A percentile compares a stretch with the other conserved stretches of the same genome.
Evolutionary conservation across 345 rosid species (phyloP).

Genomic region (Bruguiera gymnorhiza): DNA sequence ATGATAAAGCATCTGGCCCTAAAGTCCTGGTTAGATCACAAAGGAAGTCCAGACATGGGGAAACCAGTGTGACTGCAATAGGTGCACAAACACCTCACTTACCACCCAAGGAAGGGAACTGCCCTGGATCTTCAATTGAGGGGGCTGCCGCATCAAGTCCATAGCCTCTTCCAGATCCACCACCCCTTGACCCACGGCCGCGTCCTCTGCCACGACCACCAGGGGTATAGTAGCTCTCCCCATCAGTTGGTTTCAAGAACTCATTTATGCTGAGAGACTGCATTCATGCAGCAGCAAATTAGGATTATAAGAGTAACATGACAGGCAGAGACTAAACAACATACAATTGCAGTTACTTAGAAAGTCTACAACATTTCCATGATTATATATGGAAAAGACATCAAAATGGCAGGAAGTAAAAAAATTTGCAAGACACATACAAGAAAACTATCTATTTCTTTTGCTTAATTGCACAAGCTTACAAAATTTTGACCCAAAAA

Average conservation of each 20-base stretch:
- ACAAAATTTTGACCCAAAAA: too few species aligned
- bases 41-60: constrained; percentile 17
- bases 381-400: too few species aligned
- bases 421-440: too few species aligned
- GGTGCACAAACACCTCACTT: constrained; percentile 44
- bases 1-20: constrained; percentile 16
- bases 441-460: too few species aligned
- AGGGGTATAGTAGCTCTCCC: constrained; percentile 49
- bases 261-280: constrained; percentile 89
- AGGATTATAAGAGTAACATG: too few species aligned
- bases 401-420: too few species aligned
- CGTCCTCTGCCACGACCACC: constrained; percentile 69
- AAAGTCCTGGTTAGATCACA: constrained; percentile 19
- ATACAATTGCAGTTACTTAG: too few species aligned
- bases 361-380: too few species aligned
- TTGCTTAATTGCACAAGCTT: too few species aligned
- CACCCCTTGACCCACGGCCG: constrained; percentile 67
- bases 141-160: constrained; percentile 50
- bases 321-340: neutral
- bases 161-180: constrained; percentile 42
- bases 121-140: constrained; percentile 67
- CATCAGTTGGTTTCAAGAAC: constrained; percentile 94
- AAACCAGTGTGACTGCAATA: constrained; percentile 6
- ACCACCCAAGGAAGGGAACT: constrained; percentile 91
- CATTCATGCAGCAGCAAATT: constrained; percentile 2